Conservation (phyloP, 768 basidiomycete species). For the Pulveroboletus sp. region DNA sequence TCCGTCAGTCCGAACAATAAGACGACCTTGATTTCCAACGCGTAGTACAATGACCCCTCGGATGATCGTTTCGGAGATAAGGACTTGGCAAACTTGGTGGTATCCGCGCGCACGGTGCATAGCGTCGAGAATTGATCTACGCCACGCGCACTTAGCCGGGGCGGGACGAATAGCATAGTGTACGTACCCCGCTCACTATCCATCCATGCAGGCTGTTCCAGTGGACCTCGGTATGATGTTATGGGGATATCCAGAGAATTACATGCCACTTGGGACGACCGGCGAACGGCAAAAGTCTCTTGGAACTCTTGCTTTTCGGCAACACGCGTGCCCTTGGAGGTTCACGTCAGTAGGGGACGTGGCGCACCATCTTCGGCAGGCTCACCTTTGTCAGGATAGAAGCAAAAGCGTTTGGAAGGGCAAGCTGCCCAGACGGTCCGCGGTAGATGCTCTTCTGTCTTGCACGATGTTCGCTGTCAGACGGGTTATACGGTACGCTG, state of each 20-base stretch:
- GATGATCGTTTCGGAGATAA: conserved; percentile 18
- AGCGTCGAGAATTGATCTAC: conserved; percentile 35
- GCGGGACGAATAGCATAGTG: too few relatives aligned
- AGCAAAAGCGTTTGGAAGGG: conserved; percentile 40
- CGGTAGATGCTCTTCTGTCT: conserved; percentile 32
- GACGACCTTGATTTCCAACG: conserved; percentile 34
- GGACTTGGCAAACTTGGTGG: conserved; percentile 26
- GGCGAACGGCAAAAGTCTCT: conserved; percentile 33
- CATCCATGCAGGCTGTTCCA: conserved; percentile 29
- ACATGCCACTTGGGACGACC: conserved; percentile 20
- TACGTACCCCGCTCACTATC: conserved; percentile 32
- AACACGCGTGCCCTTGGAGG: conserved; percentile 41
- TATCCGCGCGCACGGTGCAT: conserved; percentile 35
- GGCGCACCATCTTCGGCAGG: too few relatives aligned
- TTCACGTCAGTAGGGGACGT: neutral
- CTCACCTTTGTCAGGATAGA: conserved; percentile 41
- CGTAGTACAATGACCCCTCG: conserved; percentile 25
- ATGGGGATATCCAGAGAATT: conserved; percentile 23
- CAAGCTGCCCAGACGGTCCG: conserved; percentile 36
- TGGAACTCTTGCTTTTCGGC: conserved; percentile 44
- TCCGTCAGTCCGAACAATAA: conserved; percentile 53
- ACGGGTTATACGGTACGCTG: conserved; percentile 32
- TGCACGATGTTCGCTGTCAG: conserved; percentile 38
- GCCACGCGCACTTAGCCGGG: neutral
- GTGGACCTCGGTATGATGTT: conserved; percentile 30